A percentile compares a stretch with the other conserved stretches of the same genome.
phyloP scores from a whole-genome alignment of 108 stramenopile species.

The Cylindrotheca fusiformis region DNA sequence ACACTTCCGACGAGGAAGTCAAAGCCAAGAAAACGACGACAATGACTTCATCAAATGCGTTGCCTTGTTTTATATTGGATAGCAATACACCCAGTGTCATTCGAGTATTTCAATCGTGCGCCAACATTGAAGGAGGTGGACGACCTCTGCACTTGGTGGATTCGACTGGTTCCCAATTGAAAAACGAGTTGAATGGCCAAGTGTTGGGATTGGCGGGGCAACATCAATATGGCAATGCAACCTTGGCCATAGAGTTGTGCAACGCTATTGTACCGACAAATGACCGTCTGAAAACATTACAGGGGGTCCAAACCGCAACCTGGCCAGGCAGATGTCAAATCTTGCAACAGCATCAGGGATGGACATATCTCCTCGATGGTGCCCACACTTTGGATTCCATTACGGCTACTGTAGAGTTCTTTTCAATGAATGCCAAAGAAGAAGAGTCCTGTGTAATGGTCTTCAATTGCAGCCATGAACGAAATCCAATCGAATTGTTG shows the following conservation, averaged over 20 bases:
- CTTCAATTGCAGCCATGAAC: conserved; percentile 85
- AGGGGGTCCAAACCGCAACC: conserved; percentile 45
- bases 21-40: neutral
- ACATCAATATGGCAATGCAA: conserved; percentile 77
- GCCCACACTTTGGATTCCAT: conserved; percentile 78
- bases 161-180: conserved; percentile 16
- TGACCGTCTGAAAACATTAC: conserved; percentile 1
- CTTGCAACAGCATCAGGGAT: conserved; percentile 1
- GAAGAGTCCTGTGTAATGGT: conserved; percentile 34
- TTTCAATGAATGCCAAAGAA: conserved; percentile 7
- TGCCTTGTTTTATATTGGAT: conserved; percentile 14
- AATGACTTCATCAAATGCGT: neutral
- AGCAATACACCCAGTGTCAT: conserved; percentile 30
- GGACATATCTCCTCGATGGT: conserved; percentile 56
- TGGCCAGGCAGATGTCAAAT: conserved; percentile 86
- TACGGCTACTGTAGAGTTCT: conserved; percentile 66
- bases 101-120: conserved; percentile 31
- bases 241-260: conserved; percentile 64
- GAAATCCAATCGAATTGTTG: conserved; percentile 71
- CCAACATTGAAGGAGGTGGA: conserved; percentile 31
- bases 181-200: conserved; percentile 18
- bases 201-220: conserved; percentile 51
- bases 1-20: neutral
- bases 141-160: conserved; percentile 18
- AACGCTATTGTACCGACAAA: conserved; percentile 13